Conservation (phyloP, 768 basidiomycete species). For the Pleurotus ostreatus region DNA sequence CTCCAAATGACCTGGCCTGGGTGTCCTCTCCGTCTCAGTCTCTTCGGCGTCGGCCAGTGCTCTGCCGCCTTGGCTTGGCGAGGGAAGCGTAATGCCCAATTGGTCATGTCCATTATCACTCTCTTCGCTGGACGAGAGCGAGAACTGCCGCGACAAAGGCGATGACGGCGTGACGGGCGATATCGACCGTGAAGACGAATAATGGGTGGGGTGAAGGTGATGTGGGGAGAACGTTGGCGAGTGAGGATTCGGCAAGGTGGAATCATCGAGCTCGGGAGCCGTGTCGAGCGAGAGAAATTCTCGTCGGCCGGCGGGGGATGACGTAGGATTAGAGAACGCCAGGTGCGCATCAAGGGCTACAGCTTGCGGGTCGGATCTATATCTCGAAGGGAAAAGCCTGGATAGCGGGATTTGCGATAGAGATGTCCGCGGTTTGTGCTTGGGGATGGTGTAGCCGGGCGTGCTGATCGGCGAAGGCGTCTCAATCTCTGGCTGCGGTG, state of each 20-base stretch:
- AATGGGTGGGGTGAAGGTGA: neutral
- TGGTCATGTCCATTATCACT: neutral
- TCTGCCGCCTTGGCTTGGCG: neutral
- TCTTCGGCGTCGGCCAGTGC: neutral
- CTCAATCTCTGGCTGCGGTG: neutral
- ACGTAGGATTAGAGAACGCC: neutral
- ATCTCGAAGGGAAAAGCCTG: constrained; percentile 38
- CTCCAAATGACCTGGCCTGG: neutral
- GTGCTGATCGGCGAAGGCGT: neutral
- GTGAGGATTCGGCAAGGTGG: neutral
- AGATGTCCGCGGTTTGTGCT: constrained; percentile 6
- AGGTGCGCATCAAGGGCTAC: neutral
- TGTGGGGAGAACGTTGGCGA: neutral
- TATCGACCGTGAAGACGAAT: neutral
- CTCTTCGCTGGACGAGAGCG: neutral
- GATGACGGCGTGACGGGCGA: neutral
- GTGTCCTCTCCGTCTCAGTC: neutral
- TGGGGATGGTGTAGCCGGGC: constrained; percentile 17
- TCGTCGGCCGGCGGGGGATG: neutral
- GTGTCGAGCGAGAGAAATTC: neutral
- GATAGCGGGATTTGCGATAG: constrained; percentile 20
- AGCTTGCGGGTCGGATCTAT: constrained; percentile 17
- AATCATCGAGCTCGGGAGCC: neutral
- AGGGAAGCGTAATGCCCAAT: neutral
- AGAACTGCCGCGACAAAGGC: constrained; percentile 1